phyloP scores from a whole-genome alignment of 805 yeast genomes.

The Schwanniomyces yamadae region DNA sequence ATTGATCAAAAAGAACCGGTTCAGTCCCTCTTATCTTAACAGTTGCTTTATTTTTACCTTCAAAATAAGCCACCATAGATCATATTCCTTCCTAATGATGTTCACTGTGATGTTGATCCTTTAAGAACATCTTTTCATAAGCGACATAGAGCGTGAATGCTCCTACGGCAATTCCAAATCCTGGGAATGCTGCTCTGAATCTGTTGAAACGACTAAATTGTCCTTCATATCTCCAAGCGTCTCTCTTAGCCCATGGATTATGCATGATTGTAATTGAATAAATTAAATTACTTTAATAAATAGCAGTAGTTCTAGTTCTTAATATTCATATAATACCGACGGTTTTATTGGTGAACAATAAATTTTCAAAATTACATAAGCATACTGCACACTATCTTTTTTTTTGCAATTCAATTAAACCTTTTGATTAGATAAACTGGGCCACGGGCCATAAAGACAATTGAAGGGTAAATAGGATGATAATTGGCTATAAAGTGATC shows the following conservation, averaged over 20 bases:
- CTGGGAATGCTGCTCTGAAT: slow-evolving; percentile 73
- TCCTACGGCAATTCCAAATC: slow-evolving; percentile 73
- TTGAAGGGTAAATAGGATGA: no score
- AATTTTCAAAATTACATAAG: no score
- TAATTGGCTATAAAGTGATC: no score
- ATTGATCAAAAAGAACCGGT: no score
- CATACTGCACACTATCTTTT: no score
- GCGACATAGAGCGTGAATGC: slow-evolving; percentile 68
- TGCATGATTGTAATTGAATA: slow-evolving; percentile 12
- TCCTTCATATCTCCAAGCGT: slow-evolving; percentile 89
- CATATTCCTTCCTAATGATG: slow-evolving; percentile 26
- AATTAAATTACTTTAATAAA: background rate
- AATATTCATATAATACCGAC: slow-evolving; percentile 6
- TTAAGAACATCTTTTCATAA: slow-evolving; percentile 54
- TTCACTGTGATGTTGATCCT: slow-evolving; percentile 30
- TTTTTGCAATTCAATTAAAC: no score
- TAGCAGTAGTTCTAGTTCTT: no score
- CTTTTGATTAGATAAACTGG: no score
- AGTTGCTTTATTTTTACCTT: no score
- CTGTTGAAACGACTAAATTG: slow-evolving; percentile 71
- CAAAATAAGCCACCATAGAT: no score
- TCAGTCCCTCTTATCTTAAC: no score
- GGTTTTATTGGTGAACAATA: slow-evolving; percentile 10
- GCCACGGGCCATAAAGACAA: no score
- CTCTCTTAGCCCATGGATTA: slow-evolving; percentile 62